Evolutionary conservation across 1,284 basidiomycete species (phyloP).

Genomic region (Naganishia cerealis): DNA sequence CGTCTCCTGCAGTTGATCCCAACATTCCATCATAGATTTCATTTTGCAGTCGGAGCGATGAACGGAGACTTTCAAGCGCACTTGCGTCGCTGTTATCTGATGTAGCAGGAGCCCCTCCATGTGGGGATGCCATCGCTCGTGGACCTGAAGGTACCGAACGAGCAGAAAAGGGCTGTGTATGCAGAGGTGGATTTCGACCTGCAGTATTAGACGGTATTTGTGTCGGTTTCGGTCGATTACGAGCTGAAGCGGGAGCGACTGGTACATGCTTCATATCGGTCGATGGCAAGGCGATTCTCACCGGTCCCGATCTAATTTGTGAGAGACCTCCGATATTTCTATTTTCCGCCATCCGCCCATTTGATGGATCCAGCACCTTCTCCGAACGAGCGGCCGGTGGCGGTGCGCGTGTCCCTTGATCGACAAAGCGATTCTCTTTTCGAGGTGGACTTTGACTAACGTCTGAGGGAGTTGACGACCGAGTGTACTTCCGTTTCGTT

Average conservation of each 20-base stretch:
- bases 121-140: neutral
- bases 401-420: neutral
- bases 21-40: conserved; percentile 15
- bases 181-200: neutral
- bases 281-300: conserved; percentile 10
- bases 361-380: neutral
- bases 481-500: conserved; percentile 4
- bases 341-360: no score
- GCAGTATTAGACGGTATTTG: neutral
- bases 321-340: neutral
- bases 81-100: neutral
- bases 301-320: neutral
- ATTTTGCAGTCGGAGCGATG: conserved; percentile 19
- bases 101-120: neutral
- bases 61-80: neutral
- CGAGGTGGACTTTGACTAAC: conserved; percentile 9
- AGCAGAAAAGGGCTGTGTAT: neutral
- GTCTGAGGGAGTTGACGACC: neutral
- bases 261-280: neutral
- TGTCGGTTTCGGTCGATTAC: conserved; percentile 7
- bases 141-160: neutral
- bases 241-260: neutral
- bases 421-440: neutral
- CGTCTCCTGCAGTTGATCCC: neutral
- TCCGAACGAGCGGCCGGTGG: neutral